Base-by-base conservation (phyloP, 495 filamentous ascomycete genomes). In the Penicillium fimorum region DNA sequence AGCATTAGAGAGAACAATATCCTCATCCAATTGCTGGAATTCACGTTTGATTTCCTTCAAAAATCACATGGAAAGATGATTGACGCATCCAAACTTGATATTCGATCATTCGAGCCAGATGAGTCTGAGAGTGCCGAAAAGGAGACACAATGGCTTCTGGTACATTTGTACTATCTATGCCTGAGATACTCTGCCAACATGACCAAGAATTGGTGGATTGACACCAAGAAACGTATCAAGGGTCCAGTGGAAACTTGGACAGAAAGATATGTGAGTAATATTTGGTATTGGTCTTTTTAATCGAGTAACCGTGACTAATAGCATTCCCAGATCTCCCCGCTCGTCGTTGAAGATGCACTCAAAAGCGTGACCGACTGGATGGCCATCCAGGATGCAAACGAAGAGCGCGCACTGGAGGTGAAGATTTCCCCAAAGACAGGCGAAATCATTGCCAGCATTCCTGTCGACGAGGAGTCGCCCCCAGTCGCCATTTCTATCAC, bases 151-250 rank as follows among this genome's bases (percentile, higher is more conserved):
- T 92, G 87, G 87, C 81, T 97, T 9, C 76, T 96, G 2, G 81
- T 90, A 12, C 90, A 97, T 65, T 72, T 97, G 10, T 96, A 90
- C 75, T 97, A 90, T 66, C 82, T 91, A 7, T 82, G 81, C 29
- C 79, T 97, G 41, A 87, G 80, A 55, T 82, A 91, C 64, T 73
- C 89, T 11, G 90, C 91, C 9, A 83, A 81, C n/a, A 77, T 90
- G 24, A 87, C 87, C 52, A 96, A 91, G 70, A 70, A 76, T n/a
- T 97, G 94, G 92, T 94, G 87, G 77, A 80, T 96, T 5, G 85
- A 89, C 54, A 76, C 81, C 47, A 84, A 82, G 52, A 87, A 86
- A 48, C 90, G 92, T 32, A 90, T 87, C 29, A 87, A 85, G 55
- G 80, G 85, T 22, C 82, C 88, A 0, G 82, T 96, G 4, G 86